Evolutionary conservation across 495 filamentous ascomycete species (phyloP), one percentile per base, ranked within the genome.

Genomic region (Tetracladium marchalianum): DNA sequence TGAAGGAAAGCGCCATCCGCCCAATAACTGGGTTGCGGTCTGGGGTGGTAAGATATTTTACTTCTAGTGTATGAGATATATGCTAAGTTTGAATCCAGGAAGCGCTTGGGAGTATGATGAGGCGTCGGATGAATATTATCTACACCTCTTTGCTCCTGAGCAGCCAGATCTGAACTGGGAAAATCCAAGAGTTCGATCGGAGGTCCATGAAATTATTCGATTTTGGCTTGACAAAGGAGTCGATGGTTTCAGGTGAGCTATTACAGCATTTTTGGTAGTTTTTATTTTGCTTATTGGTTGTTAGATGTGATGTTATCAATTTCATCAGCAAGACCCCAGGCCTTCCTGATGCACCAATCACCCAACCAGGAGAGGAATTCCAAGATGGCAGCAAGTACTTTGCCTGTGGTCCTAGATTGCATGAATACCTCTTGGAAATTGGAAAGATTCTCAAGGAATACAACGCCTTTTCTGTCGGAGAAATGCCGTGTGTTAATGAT

Each of bases 111-210:
- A 75, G 47, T 87, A 66, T 41, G 82, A 84, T 46, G 77, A 80
- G 38, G 54, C 55, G 9, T 80, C 77, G 0, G 63, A 71, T 8
- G 76, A 86, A 55, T 86, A 85, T 52, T 87, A 82, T 53, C 69
- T 87, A 4, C 80, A 83, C 51, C 62, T 85, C 9, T 86, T 80
- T 50, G 72, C 75, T 3, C 60, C 66, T 4, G 69, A 78, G 40
- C 81, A 86, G 51, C 83, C 83, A 0, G 83, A 87, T 54, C 69
- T 87, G 8, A 87, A 87, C 64, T 87, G 82, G 82, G 81, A 87
- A 51, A 75, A 78, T 27, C 71, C 71, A 6, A 70, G 68, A 9
- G 72, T 77, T 5, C 67, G 80, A 5, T 60, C 77, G 43, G 82
- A 81, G 1, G 80, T 87, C 13, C 77, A 84, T 45, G 71, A 78